Evolutionary conservation across 2,329 filamentous ascomycete genomes (phyloP), one percentile per base, ranked within the genome.

Genomic region (Epicoccum nigrum): DNA sequence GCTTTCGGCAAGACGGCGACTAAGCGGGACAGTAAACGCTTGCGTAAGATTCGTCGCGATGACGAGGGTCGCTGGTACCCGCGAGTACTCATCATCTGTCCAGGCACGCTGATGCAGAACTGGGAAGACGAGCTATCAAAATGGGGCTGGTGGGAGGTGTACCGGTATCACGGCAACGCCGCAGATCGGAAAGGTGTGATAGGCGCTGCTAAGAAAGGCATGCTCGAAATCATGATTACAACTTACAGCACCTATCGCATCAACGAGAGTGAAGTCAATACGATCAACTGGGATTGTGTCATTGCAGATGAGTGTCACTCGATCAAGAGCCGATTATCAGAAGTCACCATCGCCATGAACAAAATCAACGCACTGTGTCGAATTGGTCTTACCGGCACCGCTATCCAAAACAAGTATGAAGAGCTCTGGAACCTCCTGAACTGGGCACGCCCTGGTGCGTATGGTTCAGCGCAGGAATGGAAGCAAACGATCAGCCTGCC

Each of bases 321-420:
- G 30, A 84, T 97, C 68, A 99, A 97, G 74, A 91, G 93, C 60
- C 81, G 83, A 40, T 81, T 77, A 34, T 87, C 92, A 0, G 88
- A 88, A 55, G 89, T 88, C 7, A 94, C 93, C 0, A 85, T 89
- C 65, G 87, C 92, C 0, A 93, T 99, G 88, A 89, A 91, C 63
- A 85, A 92, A 55, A 80, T 97, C 61, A 99, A 99, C 63, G 86
- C 92, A 0, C 82, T 97, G 2, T 97, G 94, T 67, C 85, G 94
- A 27, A 92, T 99, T 54, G 94, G 94, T 0, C 79, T 99, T 7
- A 97, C 92, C 0, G 94, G 94, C 2, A 99, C 94, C 0, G 93
- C 93, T 0, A 97, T 99, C 35, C 94, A 99, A 69, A 99, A 99
- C 73, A 94, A 90, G 60, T 99, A 99, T 70, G 91, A 97, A 68